Evolutionary conservation across 2,329 filamentous ascomycete species (phyloP).

Genomic region (Aspergillus tubingensis): DNA sequence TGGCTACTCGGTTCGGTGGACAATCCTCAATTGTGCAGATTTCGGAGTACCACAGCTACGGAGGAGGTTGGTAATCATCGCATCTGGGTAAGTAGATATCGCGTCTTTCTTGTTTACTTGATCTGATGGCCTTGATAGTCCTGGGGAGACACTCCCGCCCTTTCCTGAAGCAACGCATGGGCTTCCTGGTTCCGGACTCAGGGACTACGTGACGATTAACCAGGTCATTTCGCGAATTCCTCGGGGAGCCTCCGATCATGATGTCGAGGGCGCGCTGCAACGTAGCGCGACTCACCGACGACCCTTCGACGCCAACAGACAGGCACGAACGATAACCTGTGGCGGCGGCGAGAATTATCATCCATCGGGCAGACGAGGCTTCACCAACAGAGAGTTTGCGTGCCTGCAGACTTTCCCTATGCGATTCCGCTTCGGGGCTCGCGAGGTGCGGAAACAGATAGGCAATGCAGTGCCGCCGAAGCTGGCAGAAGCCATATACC

Average conservation of each 20-base stretch:
- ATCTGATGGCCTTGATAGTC: slow-evolving; percentile 48
- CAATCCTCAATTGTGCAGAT: slow-evolving; percentile 53
- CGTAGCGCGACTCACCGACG: slow-evolving; percentile 26
- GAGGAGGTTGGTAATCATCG: slow-evolving; percentile 55
- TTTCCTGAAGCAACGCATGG: slow-evolving; percentile 66
- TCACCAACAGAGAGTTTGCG: slow-evolving; percentile 69
- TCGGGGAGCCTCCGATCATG: slow-evolving; percentile 44
- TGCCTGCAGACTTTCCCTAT: slow-evolving; percentile 69
- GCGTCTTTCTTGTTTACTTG: background rate
- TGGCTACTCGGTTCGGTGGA: slow-evolving; percentile 72
- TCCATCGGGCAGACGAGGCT: slow-evolving; percentile 62
- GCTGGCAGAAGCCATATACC: slow-evolving; percentile 44
- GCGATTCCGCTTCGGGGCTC: slow-evolving; percentile 58
- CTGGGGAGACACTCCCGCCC: slow-evolving; percentile 68
- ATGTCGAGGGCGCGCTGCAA: slow-evolving; percentile 31
- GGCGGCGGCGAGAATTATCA: slow-evolving; percentile 65
- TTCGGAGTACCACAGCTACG: slow-evolving; percentile 55
- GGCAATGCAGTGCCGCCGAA: slow-evolving; percentile 76
- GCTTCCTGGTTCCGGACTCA: slow-evolving; percentile 30
- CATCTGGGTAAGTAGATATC: slow-evolving; percentile 49
- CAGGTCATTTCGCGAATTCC: slow-evolving; percentile 47
- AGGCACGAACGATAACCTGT: slow-evolving; percentile 65
- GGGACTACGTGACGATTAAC: slow-evolving; percentile 44
- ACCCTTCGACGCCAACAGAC: slow-evolving; percentile 52
- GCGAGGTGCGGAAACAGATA: slow-evolving; percentile 60